A percentile compares a stretch with the other conserved stretches of the same genome.
Conservation (phyloP, 352 stramenopile species). For the Phytopythium boreale region DNA sequence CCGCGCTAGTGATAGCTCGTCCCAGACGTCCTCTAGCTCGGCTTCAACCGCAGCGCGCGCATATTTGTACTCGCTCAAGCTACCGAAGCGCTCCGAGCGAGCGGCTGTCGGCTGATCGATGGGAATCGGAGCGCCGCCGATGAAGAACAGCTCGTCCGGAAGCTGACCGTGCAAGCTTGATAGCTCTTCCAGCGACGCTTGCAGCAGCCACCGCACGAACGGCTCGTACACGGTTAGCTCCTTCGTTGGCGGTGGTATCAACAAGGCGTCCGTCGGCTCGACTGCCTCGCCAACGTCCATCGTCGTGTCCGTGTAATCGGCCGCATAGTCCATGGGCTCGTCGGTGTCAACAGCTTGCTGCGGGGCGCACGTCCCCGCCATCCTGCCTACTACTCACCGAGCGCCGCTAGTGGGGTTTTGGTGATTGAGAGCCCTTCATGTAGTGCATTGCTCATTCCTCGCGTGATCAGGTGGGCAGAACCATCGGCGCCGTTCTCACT, state of each 20-base stretch:
- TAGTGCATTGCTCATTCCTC: background rate
- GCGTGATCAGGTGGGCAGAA: background rate
- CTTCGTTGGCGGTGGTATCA: constrained; percentile 20
- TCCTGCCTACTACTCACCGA: background rate
- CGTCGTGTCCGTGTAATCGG: constrained; percentile 6
- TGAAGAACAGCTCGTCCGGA: constrained; percentile 5
- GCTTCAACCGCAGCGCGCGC: constrained; percentile 43
- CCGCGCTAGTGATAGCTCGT: constrained; percentile 43
- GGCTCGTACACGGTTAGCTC: constrained; percentile 38
- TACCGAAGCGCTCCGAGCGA: background rate
- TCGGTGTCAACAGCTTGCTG: background rate
- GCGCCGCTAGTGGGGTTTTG: background rate
- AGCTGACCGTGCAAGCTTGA: constrained; percentile 21
- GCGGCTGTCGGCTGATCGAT: background rate
- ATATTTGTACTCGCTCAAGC: constrained; percentile 8
- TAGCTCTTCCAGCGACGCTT: constrained; percentile 41
- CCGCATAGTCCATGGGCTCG: background rate
- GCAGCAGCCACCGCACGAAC: constrained; percentile 63
- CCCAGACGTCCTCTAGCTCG: constrained; percentile 39
- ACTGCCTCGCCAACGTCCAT: constrained; percentile 5
- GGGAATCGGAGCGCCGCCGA: background rate
- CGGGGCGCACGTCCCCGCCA: background rate
- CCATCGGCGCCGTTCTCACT: background rate
- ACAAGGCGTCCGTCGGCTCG: constrained; percentile 14
- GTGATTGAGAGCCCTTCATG: background rate